Base-by-base conservation (phyloP, 148 eudicot genomes). In the Salicornia ramosissima region DNA sequence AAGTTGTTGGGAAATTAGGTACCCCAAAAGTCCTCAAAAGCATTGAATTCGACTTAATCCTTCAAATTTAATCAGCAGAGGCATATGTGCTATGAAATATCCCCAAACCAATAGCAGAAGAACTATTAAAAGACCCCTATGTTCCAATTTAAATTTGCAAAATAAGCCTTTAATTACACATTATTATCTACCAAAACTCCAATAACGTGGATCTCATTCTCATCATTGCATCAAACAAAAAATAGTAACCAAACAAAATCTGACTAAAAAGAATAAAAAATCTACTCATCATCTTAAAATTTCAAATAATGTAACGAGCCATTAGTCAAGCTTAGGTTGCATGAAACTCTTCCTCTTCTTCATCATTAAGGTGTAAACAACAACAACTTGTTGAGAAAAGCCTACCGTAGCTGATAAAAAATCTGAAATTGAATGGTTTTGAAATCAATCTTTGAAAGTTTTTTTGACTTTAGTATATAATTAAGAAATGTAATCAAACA, bases 281-380 rank as follows among this genome's bases (percentile, higher is more conserved):
- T 46, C 3, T 46, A 4, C 2, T 25, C 31, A 19, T 59, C 16
- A 59, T 18, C 15, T 52, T 25, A 3, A 73, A 18, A 25, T 2
- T 11, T 73, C 2, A 42, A 26, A n/a, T 14, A 21, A 70, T 26
- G 29, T 83, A 87, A 90, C 88, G 72, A 71, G 93, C 93, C 42
- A 88, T 68, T 36, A 72, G 15, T 84, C 75, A 50, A 88, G 80
- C 64, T 84, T 80, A 30, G 93, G 90, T 76, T 88, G 93, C 81
- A 88, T 83, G 53, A 88, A 88, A 73, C 93, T 88, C 80, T 77
- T 78, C 73, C 79, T 84, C 67, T 88, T 88, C 87, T 88, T 88
- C 1, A 86, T 61, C 14, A 90, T 88, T 40, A 88, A 82, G 59
- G 88, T 88, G 60, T 88, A 88, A 19, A 90, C 93, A 69, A 88